phyloP scores from a whole-genome alignment of 192 early-diverging fungal genomes.

The Spizellomyces sp. region DNA sequence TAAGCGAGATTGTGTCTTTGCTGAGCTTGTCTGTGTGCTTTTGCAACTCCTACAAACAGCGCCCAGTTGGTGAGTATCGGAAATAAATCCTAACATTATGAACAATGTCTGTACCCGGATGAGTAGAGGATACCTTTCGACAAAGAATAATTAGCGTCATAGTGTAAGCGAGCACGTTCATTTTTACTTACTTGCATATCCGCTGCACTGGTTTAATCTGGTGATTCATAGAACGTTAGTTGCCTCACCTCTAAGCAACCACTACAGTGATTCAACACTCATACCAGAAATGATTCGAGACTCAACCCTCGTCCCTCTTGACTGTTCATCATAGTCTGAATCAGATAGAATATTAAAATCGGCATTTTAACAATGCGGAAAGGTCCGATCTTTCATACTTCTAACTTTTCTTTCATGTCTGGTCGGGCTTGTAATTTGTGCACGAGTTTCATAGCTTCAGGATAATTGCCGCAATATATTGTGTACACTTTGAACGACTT shows the following conservation, averaged over 20 bases:
- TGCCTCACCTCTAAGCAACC: neutral
- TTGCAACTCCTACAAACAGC: conserved; percentile 37
- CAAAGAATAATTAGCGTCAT: neutral
- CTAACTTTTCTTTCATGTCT: conserved; percentile 42
- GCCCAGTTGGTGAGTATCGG: neutral
- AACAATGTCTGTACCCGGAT: conserved; percentile 12
- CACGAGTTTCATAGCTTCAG: conserved; percentile 54
- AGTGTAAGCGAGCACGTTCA: neutral
- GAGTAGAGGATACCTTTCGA: conserved; percentile 45
- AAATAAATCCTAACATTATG: neutral
- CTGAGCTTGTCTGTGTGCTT: conserved; percentile 53
- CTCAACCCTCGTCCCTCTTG: conserved; percentile 53
- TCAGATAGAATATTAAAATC: neutral
- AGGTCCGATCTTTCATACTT: conserved; percentile 13
- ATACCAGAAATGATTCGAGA: conserved; percentile 60
- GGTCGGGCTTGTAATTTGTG: conserved; percentile 33
- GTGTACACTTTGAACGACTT: conserved; percentile 51
- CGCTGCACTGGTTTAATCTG: conserved; percentile 64
- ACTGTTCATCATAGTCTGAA: conserved; percentile 46
- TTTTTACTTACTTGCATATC: conserved; percentile 54
- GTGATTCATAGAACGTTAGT: conserved; percentile 10
- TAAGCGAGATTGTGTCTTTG: conserved; percentile 47
- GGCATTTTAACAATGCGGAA: neutral
- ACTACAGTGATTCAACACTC: neutral
- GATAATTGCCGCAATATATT: conserved; percentile 56